phyloP scores from a whole-genome alignment of 495 filamentous ascomycete genomes.

The Penicillium daleae region DNA sequence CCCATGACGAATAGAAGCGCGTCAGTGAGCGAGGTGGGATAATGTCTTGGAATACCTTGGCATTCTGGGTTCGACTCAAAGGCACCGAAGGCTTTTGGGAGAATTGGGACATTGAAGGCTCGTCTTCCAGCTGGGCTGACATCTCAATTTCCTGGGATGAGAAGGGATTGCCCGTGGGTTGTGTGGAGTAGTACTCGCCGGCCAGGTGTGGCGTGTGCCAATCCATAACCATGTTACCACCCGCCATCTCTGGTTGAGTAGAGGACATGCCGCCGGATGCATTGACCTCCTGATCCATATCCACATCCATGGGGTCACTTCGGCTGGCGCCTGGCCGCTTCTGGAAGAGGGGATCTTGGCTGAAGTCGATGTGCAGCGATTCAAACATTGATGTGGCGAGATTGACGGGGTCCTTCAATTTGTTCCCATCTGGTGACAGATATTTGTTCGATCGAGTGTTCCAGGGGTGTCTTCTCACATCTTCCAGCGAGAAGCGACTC shows the following conservation, averaged over 20 bases:
- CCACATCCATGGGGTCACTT: slow-evolving; percentile 57
- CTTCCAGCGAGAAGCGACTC: slow-evolving; percentile 81
- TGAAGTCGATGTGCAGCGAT: slow-evolving; percentile 89
- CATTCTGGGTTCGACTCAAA: slow-evolving; percentile 80
- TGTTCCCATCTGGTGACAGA: slow-evolving; percentile 67
- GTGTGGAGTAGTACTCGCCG: slow-evolving; percentile 56
- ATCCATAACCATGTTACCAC: slow-evolving; percentile 71
- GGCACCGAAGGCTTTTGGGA: slow-evolving; percentile 78
- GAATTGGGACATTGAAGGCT: slow-evolving; percentile 93
- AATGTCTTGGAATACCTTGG: slow-evolving; percentile 86
- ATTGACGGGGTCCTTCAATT: slow-evolving; percentile 75
- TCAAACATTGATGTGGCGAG: slow-evolving; percentile 94
- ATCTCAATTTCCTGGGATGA: slow-evolving; percentile 41
- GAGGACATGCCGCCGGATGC: slow-evolving; percentile 53
- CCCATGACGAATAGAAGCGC: slow-evolving; percentile 86
- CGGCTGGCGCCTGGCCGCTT: slow-evolving; percentile 44
- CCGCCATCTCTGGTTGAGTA: slow-evolving; percentile 79
- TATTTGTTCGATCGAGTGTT: slow-evolving; percentile 83
- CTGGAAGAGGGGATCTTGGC: slow-evolving; percentile 60
- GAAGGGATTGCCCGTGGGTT: slow-evolving; percentile 44
- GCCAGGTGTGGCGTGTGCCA: slow-evolving; percentile 67
- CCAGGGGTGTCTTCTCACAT: slow-evolving; percentile 93
- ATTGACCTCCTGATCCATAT: slow-evolving; percentile 51
- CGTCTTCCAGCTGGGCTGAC: slow-evolving; percentile 73
- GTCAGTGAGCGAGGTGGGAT: slow-evolving; percentile 79